These are phyloP conservation scores for Lactifluus piperatus DNA, from an alignment of 768 basidiomycete genomes.

Conservation along the genomic window DNA sequence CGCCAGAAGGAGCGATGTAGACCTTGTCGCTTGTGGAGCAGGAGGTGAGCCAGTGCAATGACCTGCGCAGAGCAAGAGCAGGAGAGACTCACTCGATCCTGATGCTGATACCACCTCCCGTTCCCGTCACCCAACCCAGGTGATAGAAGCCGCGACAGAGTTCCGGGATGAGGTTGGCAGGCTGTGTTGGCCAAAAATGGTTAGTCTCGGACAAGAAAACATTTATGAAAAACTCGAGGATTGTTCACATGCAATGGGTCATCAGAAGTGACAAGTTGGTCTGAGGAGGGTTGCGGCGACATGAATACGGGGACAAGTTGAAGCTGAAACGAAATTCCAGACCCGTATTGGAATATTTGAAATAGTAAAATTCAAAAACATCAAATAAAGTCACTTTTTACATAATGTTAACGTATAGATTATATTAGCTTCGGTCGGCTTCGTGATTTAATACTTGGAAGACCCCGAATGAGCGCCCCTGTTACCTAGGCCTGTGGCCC, in stretches of 20 bases:
- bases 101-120: slow-evolving; percentile 75
- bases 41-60: background rate
- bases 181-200: slow-evolving; percentile 34
- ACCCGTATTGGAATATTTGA: no score
- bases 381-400: background rate
- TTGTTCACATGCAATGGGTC: slow-evolving; percentile 51
- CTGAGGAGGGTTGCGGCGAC: slow-evolving; percentile 23
- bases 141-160: slow-evolving; percentile 77
- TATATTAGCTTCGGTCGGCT: background rate
- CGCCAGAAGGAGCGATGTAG: slow-evolving; percentile 82
- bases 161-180: slow-evolving; percentile 86
- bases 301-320: background rate
- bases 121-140: slow-evolving; percentile 90
- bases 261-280: slow-evolving; percentile 47
- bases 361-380: background rate
- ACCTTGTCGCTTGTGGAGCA: slow-evolving; percentile 50
- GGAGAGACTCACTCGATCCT: slow-evolving; percentile 44
- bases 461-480: no score
- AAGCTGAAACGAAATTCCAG: background rate
- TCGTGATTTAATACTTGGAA: slow-evolving; percentile 1
- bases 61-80: background rate
- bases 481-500: no score
- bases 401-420: background rate
- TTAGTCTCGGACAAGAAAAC: background rate
- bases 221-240: slow-evolving; percentile 19